Conservation (phyloP, 306 rosid genomes). For the Acacia crassicarpa region DNA sequence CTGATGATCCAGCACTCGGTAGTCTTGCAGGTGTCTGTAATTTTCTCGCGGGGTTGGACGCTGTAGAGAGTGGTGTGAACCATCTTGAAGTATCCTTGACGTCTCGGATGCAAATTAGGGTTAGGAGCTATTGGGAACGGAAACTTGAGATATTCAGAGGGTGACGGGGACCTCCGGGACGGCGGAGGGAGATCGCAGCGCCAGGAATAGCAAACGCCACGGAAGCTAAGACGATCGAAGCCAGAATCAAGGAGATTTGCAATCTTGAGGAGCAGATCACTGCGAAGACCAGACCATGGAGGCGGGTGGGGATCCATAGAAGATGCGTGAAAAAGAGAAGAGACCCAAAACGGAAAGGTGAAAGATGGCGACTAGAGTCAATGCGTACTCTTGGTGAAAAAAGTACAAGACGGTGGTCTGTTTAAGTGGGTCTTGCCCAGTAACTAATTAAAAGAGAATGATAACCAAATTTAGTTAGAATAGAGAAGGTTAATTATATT, state of each 20-base stretch:
- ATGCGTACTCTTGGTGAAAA: no score
- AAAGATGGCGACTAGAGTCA: no score
- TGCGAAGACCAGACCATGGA: background rate
- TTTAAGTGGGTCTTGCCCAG: no score
- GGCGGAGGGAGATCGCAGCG: background rate
- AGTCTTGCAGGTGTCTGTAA: background rate
- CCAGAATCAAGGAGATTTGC: background rate
- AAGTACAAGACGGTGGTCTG: no score
- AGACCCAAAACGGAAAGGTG: no score
- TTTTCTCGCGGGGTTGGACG: background rate
- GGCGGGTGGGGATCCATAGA: background rate
- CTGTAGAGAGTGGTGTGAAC: background rate
- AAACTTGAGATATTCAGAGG: background rate
- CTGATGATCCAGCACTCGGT: background rate
- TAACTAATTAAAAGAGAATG: no score
- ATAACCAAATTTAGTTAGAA: no score
- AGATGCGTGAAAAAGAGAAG: background rate
- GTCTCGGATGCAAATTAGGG: background rate
- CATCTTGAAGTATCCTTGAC: background rate
- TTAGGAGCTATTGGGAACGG: background rate
- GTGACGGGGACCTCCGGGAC: background rate
- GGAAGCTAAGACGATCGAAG: background rate
- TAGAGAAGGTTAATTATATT: no score
- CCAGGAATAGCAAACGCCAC: background rate
- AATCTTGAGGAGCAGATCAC: background rate